Base-by-base conservation (phyloP, 2,329 filamentous ascomycete species). In the Ilyonectria destructans region DNA sequence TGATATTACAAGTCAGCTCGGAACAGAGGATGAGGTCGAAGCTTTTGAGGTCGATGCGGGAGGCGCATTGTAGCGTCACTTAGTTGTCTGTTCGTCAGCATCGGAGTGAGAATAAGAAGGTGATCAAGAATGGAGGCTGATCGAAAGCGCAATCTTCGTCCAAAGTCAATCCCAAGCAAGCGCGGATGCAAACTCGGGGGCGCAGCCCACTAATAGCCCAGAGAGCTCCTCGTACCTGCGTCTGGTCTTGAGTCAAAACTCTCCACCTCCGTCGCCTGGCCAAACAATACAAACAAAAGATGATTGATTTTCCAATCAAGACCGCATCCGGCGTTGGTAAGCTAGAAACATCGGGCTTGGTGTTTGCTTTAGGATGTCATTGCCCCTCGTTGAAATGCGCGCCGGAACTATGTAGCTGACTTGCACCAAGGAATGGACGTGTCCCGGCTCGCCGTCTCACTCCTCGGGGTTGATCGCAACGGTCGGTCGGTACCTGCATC, bases 401-500 rank as follows among this genome's bases (percentile, higher is more conserved):
- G 31, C 26, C 31, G 33, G 19, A 10, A 40, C 13, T 10, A 26
- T 4, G 37, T 31, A 43, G 40, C 17, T 58, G 43, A 7, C n/a
- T 15, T 33, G 57, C n/a, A 45, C 43, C 26, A 13, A 59, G 62
- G 59, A 40, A 37, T 54, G 58, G 37, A 23, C 13, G 23, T 57
- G 56, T 54, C 29, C 43, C 33, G 54, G 43, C 37, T 43, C 33
- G n/a, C 26, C 37, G 49, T 59, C 31, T 33, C 49, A n/a, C 52
- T 5, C 40, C 55, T 37, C 54, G 33, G 31, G 57, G 52, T 62
- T 57, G 52, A 57, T 40, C 51, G 55, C 52, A 37, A 40, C 46
- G 19, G 37, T 21, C 46, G 19, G 37, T 21, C 9, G 64, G 58
- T 67, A 67, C 64, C 58, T 67, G 54, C 46, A 37, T 48, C 35